These are phyloP conservation scores for Groenewaldozyma sp. DNA, from an alignment of 1,139 yeast species.

Conservation along the genomic window DNA sequence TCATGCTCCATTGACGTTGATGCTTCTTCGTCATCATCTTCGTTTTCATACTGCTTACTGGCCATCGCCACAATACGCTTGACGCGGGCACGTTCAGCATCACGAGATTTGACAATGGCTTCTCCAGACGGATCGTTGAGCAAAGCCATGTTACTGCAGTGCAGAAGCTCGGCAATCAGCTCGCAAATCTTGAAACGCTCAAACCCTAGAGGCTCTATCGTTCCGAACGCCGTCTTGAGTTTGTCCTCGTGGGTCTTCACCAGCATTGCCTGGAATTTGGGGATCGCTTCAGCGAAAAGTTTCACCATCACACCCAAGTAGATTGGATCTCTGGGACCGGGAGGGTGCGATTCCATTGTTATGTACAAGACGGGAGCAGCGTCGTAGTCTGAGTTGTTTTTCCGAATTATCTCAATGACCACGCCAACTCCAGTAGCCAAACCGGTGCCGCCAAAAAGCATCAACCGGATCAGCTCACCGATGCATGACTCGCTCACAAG, in stretches of 20 bases:
- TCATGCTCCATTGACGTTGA: constrained; percentile 9
- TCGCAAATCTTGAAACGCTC: constrained; percentile 94
- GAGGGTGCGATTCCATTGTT: constrained; percentile 87
- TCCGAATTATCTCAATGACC: constrained; percentile 87
- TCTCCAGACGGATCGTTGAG: constrained; percentile 81
- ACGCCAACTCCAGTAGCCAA: constrained; percentile 94
- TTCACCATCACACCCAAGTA: constrained; percentile 81
- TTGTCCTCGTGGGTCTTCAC: constrained; percentile 29
- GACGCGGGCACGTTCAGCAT: constrained; percentile 48
- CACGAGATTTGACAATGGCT: constrained; percentile 66
- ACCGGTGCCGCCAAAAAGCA: constrained; percentile 88
- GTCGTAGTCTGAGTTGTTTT: constrained; percentile 93
- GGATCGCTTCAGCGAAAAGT: constrained; percentile 69
- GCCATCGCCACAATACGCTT: constrained; percentile 28
- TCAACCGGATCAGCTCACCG: constrained; percentile 57
- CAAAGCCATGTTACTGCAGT: constrained; percentile 94
- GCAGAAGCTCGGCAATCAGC: constrained; percentile 85
- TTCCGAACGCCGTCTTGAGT: constrained; percentile 64
- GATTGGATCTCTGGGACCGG: constrained; percentile 89
- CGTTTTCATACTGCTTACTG: constrained; percentile 16
- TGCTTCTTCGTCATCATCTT: constrained; percentile 13
- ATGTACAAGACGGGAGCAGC: constrained; percentile 79
- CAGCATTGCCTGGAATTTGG: constrained; percentile 55
- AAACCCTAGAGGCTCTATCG: constrained; percentile 83
- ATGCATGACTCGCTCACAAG: constrained; percentile 69